Evolutionary conservation across 495 filamentous ascomycete genomes (phyloP), one percentile per base, ranked within the genome.

Genomic region (Cryomyces minteri): DNA sequence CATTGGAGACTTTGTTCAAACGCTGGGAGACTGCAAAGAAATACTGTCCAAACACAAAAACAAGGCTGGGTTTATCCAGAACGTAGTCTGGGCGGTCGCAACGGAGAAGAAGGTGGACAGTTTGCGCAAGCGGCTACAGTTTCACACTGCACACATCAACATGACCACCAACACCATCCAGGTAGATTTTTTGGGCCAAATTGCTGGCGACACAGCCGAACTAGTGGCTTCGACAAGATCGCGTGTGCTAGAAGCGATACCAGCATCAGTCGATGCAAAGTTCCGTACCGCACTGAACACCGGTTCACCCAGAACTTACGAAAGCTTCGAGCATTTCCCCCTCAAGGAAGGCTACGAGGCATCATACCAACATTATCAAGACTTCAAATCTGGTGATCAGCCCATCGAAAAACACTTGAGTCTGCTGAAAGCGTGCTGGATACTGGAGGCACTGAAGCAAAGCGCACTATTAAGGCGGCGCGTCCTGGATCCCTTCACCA

Each of bases 81-180:
- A 45, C n/a, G 30, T 32, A n/a, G 12, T 29, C 7, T 39, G 14
- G 46, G 38, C 25, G 31, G 31, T 43, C 31, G 4, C 32, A 31
- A 41, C 32, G 41, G 4, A 37, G 33, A 37, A 37, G 33, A 37
- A 37, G 33, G 31, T 44, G n/a, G 46, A 43, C 9, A 32, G 37
- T 5, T 31, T 43, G 10, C 9, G 46, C 6, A 28, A 4, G 6
- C 46, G 46, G 9, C 5, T 43, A 7, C 40, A 48, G 31, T 42
- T 43, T 32, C 46, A 48, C 39, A 32, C 14, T 4, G 40, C 43
- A 25, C 43, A 48, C 31, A 44, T 48, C n/a, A n/a, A 37, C 7
- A 7, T 37, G 7, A 7, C n/a, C n/a, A 37, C n/a, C 7, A n/a
- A 37, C 7, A 7, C 33, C 6, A n/a, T 37, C 33, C 6, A n/a